Evolutionary conservation across 1,139 yeast species (phyloP), one percentile per base, ranked within the genome.

Genomic region (Yamadazyma siamensis): DNA sequence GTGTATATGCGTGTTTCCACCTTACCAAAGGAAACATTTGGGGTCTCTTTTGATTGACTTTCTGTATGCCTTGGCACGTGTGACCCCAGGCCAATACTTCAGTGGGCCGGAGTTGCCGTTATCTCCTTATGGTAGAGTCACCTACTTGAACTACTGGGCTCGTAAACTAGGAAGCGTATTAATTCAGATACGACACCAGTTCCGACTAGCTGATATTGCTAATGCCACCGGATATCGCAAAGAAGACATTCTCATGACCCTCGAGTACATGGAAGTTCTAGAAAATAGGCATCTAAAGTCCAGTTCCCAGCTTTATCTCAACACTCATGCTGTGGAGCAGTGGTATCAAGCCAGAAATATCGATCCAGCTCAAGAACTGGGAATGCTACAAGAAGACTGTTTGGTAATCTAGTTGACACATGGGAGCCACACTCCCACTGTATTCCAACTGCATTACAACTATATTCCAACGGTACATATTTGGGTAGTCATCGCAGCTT

Each of bases 101-200:
- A 88, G 96, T 35, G 95, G 96, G 0, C 98, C 98, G 0, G 98
- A 91, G 52, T 74, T 80, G 41, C 98, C 98, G 0, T 61, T 91
- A 13, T 84, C 95, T 5, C 81, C 82, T 0, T 84, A 77, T 53
- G 98, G 98, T 0, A 69, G 71, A 31, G 62, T 76, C 4, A 75
- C 89, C 4, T 91, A 88, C 48, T 47, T 83, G 20, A 61, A 72
- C n/a, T 89, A 73, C 54, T 91, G 98, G 98, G 67, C 85, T 10
- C 65, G 68, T 27, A 53, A 48, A 25, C 36, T 68, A 10, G 58
- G 62, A 4, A 33, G 27, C 19, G 35, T 24, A 26, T 34, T 27
- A 34, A 21, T n/a, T 40, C 48, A 6, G 37, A 13, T 25, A 8
- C 21, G 27, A 12, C 10, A 13, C 1, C 26, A 17, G 9, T 52